A percentile compares a stretch with the other conserved stretches of the same genome.
phyloP scores from a whole-genome alignment of 371 early-diverging fungal species.

The Apophysomyces ossiformis region DNA sequence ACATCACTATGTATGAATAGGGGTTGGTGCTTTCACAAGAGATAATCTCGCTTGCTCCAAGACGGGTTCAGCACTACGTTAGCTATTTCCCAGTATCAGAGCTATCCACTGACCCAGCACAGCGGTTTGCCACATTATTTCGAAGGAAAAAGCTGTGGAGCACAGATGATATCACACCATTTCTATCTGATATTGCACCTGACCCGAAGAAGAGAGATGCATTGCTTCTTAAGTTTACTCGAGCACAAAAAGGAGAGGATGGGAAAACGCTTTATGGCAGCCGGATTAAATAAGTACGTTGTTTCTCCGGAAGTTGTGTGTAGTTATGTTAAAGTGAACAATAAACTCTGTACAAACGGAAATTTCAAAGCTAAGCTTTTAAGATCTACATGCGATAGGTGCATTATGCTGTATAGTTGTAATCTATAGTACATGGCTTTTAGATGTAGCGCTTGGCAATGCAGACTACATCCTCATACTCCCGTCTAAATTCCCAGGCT shows the following conservation, averaged over 20 bases:
- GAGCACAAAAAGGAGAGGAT: constrained; percentile 25
- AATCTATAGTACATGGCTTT: background rate
- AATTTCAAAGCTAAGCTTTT: too few relatives aligned
- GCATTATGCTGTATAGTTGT: too few relatives aligned
- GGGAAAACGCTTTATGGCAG: constrained; percentile 39
- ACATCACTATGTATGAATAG: background rate
- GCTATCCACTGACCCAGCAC: constrained; percentile 55
- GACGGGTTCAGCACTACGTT: constrained; percentile 30
- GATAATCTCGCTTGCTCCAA: constrained; percentile 18
- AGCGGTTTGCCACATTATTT: constrained; percentile 58
- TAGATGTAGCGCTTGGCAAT: constrained; percentile 13
- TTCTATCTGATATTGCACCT: constrained; percentile 54
- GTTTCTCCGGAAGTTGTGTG: background rate
- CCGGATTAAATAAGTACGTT: constrained; percentile 44
- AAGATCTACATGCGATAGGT: background rate
- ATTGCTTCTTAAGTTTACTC: constrained; percentile 54
- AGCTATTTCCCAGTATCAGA: constrained; percentile 54
- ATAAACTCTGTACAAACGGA: too few relatives aligned
- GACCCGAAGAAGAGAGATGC: constrained; percentile 54
- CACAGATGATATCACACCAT: constrained; percentile 55
- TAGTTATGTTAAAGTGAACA: background rate
- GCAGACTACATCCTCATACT: constrained; percentile 21
- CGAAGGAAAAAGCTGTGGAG: constrained; percentile 56
- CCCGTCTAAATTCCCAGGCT: constrained; percentile 19
- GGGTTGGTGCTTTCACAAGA: constrained; percentile 35